Evolutionary conservation across 208 protist species (phyloP), one percentile per base, ranked within the genome.

Genomic region (Angomonas desouzai): DNA sequence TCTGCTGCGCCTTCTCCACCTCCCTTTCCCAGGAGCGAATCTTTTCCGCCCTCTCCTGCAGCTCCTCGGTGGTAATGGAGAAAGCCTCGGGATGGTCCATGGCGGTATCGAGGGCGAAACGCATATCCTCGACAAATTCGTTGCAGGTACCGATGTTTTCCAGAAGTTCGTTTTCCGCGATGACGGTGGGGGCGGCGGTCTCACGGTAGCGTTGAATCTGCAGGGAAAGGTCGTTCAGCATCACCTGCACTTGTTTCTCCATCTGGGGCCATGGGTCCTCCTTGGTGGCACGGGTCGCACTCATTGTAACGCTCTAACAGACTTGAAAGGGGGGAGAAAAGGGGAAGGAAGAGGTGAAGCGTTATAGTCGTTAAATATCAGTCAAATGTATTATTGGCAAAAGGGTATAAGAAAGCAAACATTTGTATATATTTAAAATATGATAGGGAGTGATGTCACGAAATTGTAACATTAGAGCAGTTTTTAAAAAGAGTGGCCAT

Each of bases 231-330:
- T 86, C 78, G 16, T 74, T 72, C 43, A 94, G 64, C 72, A 91
- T 85, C 29, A 71, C 70, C 62, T 76, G 77, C 1, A 94, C 79
- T 51, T 94, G 79, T 53, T 76, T 76, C 77, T 90, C 84, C 82
- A 94, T 90, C 57, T 81, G 68, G 16, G 80, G 85, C 84, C 85
- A 94, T 29, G 88, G 85, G 53, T 94, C 85, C 64, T 89, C 84
- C 33, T 57, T 56, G 9, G 61, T 20, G 2, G 57, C 34, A 47
- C 45, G 40, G 30, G 32, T 55, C 18, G 55, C 7, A 56, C 25
- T 34, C 23, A 30, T 30, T 28, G 23, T 45, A 49, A 16, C 9
- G 16, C 28, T 11, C 9, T 23, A 30, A 45, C 30, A 62, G 38
- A 62, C 2, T 1, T 10, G 29, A 4, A 59, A 38, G 4, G 29